These are phyloP conservation scores for Suillus subalutaceus DNA, from an alignment of 768 basidiomycete genomes.

Conservation along the genomic window DNA sequence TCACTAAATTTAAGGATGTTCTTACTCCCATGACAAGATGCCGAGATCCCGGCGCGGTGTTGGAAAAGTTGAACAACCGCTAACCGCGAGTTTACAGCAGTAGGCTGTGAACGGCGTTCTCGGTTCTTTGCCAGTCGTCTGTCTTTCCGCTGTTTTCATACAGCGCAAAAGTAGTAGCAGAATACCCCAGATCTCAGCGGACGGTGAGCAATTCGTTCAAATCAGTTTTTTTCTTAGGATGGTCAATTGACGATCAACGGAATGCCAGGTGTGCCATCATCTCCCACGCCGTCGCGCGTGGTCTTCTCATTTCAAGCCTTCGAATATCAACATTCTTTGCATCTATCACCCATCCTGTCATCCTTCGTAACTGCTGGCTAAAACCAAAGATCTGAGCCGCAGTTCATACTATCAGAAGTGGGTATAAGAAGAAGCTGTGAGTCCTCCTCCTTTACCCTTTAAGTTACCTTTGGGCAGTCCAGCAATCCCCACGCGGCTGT, in stretches of 20 bases:
- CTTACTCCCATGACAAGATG: neutral
- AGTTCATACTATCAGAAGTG: constrained; percentile 1
- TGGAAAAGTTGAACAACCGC: constrained; percentile 25
- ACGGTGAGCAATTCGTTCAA: constrained; percentile 4
- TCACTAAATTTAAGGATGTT: constrained; percentile 1
- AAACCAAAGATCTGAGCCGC: constrained; percentile 3
- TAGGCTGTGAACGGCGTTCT: neutral
- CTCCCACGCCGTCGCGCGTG: constrained; percentile 31
- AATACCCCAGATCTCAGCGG: neutral
- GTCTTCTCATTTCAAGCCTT: constrained; percentile 20
- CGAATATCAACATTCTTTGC: constrained; percentile 20
- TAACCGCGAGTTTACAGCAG: neutral
- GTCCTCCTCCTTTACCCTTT: constrained; percentile 19
- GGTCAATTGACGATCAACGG: constrained; percentile 8
- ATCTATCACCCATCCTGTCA: constrained; percentile 11
- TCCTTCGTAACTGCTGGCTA: constrained; percentile 5
- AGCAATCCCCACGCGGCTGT: constrained; percentile 22
- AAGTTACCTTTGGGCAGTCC: constrained; percentile 17
- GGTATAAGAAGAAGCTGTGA: constrained; percentile 17
- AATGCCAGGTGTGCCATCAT: constrained; percentile 21
- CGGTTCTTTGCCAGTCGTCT: neutral
- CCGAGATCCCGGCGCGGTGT: constrained; percentile 19
- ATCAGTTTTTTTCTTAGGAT: neutral
- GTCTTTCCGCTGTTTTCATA: neutral
- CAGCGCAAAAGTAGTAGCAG: neutral